These are phyloP conservation scores for Bacidia rubella DNA, from an alignment of 495 filamentous ascomycete species.

Conservation along the genomic window DNA sequence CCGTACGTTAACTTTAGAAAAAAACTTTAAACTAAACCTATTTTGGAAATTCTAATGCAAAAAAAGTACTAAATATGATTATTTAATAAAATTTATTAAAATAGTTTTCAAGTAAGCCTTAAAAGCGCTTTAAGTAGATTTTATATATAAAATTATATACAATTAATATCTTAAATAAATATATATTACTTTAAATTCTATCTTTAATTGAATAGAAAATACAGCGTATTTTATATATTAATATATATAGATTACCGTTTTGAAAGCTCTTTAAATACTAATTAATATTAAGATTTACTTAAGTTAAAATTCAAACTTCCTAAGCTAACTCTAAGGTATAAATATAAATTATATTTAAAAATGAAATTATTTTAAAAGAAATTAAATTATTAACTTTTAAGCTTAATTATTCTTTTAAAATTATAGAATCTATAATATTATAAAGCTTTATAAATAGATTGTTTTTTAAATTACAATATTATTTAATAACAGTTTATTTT, in stretches of 20 bases:
- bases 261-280: not conserved
- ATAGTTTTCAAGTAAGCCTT: not conserved
- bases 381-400: not conserved
- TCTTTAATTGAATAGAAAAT: not conserved
- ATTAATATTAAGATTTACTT: too few species aligned
- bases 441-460: not conserved
- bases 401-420: not conserved
- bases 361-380: not conserved
- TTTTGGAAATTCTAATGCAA: not conserved
- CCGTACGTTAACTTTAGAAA: too few species aligned
- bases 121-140: not conserved
- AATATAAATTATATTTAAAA: not conserved
- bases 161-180: not conserved
- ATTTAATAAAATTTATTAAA: not conserved
- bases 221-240: not conserved
- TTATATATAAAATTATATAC: not conserved
- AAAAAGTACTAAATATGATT: not conserved
- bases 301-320: not conserved
- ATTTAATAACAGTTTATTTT: slow-evolving; percentile 1
- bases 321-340: not conserved
- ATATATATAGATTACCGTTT: not conserved
- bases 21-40: not conserved
- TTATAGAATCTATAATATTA: not conserved
- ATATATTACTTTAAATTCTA: not conserved
- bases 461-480: not conserved